phyloP scores from a whole-genome alignment of 2,329 filamentous ascomycete species.

The Venturia carpophila region DNA sequence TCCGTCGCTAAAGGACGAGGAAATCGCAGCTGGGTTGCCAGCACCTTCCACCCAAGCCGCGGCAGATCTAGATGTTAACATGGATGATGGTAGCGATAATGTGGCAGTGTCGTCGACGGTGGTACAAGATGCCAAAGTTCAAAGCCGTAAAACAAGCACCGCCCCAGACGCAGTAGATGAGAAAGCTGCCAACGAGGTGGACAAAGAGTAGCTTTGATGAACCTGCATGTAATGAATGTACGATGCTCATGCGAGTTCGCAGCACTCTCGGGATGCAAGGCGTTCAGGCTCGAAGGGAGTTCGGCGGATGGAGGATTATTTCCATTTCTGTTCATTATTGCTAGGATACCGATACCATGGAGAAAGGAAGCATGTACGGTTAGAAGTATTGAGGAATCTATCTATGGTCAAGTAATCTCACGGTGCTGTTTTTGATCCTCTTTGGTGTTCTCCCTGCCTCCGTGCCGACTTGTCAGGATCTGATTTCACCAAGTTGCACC shows the following conservation, averaged over 20 bases:
- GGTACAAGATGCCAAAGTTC: neutral
- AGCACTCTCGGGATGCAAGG: conserved; percentile 1
- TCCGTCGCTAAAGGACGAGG: neutral
- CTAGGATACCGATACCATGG: conserved; percentile 10
- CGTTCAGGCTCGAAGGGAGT: neutral
- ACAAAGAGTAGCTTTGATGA: neutral
- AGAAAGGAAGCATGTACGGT: neutral
- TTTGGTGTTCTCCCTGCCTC: neutral
- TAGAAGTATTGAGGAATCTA: neutral
- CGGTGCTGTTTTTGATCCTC: neutral
- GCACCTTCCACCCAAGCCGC: neutral
- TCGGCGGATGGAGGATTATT: neutral
- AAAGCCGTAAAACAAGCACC: neutral
- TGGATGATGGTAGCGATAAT: conserved; percentile 8
- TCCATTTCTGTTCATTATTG: neutral
- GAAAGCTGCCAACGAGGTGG: neutral
- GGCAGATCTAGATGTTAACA: conserved; percentile 16
- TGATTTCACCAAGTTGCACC: neutral
- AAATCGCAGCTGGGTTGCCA: conserved; percentile 7
- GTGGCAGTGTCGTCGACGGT: neutral
- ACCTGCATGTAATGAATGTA: neutral
- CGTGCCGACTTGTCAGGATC: neutral
- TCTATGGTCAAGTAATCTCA: neutral
- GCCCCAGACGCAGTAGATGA: neutral
- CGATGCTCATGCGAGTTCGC: conserved; percentile 4